Evolutionary conservation across 305 asterid genomes (phyloP).

Genomic region (Fraxinus paxiana): DNA sequence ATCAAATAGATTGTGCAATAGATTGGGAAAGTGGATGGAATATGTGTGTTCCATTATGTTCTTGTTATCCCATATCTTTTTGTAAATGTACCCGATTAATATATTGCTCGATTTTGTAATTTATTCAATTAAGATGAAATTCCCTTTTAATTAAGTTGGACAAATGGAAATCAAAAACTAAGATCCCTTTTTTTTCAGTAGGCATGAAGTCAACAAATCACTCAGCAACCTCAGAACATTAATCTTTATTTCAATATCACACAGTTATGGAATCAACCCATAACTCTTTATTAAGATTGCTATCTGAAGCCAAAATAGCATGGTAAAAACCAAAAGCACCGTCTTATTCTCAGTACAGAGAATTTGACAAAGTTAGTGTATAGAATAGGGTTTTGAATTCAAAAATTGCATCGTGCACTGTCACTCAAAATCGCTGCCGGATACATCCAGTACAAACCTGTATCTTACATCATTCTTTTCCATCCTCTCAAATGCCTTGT

Average conservation of each 20-base stretch:
- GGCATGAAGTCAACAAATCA: not conserved
- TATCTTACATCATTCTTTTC: conserved; percentile 45
- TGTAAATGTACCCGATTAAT: not conserved
- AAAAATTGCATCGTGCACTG: not conserved
- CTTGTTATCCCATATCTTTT: not conserved
- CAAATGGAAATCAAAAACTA: not conserved
- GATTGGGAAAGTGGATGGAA: not conserved
- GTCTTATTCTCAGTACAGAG: not conserved
- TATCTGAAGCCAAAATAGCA: not conserved
- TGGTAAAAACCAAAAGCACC: not conserved
- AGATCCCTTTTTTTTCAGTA: not conserved
- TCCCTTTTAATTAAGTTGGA: not conserved
- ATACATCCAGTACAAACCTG: conserved; percentile 44
- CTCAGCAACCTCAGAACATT: not conserved
- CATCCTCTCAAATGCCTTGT: conserved; percentile 38
- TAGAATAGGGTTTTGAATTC: not conserved
- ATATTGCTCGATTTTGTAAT: not conserved
- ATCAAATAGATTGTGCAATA: not conserved
- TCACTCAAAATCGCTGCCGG: conserved; percentile 27
- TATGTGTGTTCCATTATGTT: not conserved
- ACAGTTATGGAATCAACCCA: not conserved
- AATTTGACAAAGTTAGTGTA: not conserved
- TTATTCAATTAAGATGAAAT: not conserved
- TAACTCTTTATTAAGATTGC: not conserved
- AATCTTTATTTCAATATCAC: not conserved